Base-by-base conservation (phyloP, 257 asterid species). In the Cinchona pubescens region DNA sequence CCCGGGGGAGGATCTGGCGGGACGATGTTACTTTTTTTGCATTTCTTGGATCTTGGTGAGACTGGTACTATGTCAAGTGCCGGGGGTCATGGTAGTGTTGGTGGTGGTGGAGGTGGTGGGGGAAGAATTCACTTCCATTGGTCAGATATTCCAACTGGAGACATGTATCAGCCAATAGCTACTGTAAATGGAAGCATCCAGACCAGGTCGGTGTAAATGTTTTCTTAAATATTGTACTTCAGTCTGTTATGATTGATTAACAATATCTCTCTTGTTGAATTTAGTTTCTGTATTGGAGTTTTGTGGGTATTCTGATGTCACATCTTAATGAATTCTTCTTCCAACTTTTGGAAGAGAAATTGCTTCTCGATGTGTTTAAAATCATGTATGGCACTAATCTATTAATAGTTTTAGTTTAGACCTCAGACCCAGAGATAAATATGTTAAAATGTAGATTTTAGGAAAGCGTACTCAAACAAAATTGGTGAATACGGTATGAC, bases 1-100 rank as follows among this genome's bases (percentile, higher is more conserved):
- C 94, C 92, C 65, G 99, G 99, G 56, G 99, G 99, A 83, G 99
- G 99, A 76, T 95, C 99, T 77, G 99, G 99, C 73, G 99, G 99
- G 79, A 90, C 94, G 65, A 88, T 95, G 81, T 85, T 93, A 88
- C 71, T 93, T 77, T 95, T 91, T 83, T 77, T 93, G 88, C 91
- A 79, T 49, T 66, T 76, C 84, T 82, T 95, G 76, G 73, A 81
- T 76, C 88, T 95, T 74, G 82, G 85, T 61, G 86, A 72, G 35
- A 78, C 88, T 78, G 97, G 97, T 59, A 83, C 72, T 81, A 78
- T 95, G 75, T 90, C 99, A 75, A 91, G 93, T 85, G 85, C 75
- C 79, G 99, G 99, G 66, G 99, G 99, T 62, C 80, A 82, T 67
- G 96, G 97, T 80, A 87, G 93, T 83, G 81, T 79, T 72, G 63